Evolutionary conservation across 805 yeast genomes (phyloP).

Genomic region (Millerozyma miso): DNA sequence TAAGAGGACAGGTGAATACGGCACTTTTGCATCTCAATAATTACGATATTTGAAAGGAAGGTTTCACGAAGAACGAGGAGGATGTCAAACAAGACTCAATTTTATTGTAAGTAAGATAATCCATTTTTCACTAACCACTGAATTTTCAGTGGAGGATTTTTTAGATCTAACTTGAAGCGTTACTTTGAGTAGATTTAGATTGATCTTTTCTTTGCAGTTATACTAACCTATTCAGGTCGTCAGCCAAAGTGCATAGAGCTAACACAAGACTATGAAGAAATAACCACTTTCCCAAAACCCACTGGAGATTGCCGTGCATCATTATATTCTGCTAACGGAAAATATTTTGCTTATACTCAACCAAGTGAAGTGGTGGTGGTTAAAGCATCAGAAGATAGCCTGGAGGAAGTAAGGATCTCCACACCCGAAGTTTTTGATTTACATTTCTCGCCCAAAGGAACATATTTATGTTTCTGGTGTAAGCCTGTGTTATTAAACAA

Average conservation of each 20-base stretch:
- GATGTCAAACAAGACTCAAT: neutral
- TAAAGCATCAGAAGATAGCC: conserved; percentile 47
- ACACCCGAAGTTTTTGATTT: conserved; percentile 72
- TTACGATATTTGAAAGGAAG: neutral
- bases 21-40: neutral
- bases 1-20: neutral
- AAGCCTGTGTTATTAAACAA: conserved; percentile 65
- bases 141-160: too few species aligned
- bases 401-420: conserved; percentile 43
- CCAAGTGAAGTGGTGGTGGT: conserved; percentile 56
- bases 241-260: conserved; percentile 54
- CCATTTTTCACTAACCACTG: too few species aligned
- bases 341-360: conserved; percentile 67
- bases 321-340: conserved; percentile 64
- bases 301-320: conserved; percentile 56
- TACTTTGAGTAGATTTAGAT: too few species aligned
- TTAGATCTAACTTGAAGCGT: too few species aligned
- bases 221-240: conserved; percentile 36
- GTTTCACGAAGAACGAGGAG: neutral
- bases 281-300: conserved; percentile 33
- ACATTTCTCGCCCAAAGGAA: conserved; percentile 85
- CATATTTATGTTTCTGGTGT: conserved; percentile 82
- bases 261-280: conserved; percentile 38
- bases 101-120: conserved; percentile 2
- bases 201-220: too few species aligned